These are phyloP conservation scores for Lactarius hengduanensis DNA, from an alignment of 768 basidiomycete species.

Conservation along the genomic window DNA sequence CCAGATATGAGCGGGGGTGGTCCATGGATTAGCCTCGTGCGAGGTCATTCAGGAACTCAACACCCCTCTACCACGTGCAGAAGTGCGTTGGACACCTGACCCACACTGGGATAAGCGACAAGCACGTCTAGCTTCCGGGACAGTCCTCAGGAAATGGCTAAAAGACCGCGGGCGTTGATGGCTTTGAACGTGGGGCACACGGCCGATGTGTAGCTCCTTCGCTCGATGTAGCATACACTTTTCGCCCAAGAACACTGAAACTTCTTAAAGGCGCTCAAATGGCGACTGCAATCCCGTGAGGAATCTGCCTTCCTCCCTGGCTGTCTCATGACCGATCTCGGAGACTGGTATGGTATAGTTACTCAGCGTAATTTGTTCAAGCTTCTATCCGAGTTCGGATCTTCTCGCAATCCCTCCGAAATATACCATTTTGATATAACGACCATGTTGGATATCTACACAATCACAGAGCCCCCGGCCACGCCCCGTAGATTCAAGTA, in stretches of 20 bases:
- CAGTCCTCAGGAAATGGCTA: constrained; percentile 4
- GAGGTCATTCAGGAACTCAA: constrained; percentile 18
- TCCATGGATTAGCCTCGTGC: constrained; percentile 23
- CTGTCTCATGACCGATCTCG: constrained; percentile 22
- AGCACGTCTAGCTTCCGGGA: constrained; percentile 3
- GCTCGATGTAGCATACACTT: constrained; percentile 3
- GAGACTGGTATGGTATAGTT: constrained; percentile 2
- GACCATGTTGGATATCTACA: constrained; percentile 9
- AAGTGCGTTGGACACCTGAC: constrained; percentile 20
- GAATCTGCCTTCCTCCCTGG: constrained; percentile 8
- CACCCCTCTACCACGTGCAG: constrained; percentile 16
- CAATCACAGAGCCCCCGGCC: not conserved
- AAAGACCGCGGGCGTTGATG: constrained; percentile 15
- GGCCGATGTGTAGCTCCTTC: constrained; percentile 3
- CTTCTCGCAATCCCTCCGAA: not conserved
- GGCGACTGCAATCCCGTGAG: constrained; percentile 8
- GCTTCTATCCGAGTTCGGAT: constrained; percentile 1
- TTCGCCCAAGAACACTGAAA: not conserved
- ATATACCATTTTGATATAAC: constrained; percentile 8
- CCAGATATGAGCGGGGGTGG: constrained; percentile 8
- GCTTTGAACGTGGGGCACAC: constrained; percentile 18
- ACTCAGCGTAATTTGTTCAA: not conserved
- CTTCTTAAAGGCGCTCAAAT: constrained; percentile 1
- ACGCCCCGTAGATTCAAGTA: not conserved
- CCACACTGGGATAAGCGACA: constrained; percentile 3